These are phyloP conservation scores for Trichoderma brevicompactum DNA, from an alignment of 2,329 filamentous ascomycete species.

Conservation along the genomic window DNA sequence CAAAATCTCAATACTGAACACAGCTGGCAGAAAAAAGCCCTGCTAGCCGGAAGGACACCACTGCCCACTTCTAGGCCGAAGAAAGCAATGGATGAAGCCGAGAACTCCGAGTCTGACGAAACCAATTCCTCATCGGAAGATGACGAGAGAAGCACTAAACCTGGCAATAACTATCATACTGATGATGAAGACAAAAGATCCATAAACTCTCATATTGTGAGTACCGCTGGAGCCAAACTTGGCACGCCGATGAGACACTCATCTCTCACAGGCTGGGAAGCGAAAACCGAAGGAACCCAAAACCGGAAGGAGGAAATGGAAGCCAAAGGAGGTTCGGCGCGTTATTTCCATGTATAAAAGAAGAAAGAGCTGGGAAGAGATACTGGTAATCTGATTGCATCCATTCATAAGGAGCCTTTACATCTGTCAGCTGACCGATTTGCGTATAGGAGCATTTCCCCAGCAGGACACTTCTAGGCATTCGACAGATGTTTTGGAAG, in stretches of 20 bases:
- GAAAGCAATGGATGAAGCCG: neutral
- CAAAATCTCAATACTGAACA: no score
- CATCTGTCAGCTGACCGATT: neutral
- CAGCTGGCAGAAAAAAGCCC: neutral
- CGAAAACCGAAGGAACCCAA: neutral
- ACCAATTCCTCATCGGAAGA: neutral
- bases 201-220: neutral
- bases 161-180: no score
- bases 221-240: neutral
- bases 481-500: neutral
- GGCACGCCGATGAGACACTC: neutral
- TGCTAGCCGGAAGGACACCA: neutral
- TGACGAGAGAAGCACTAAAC: neutral
- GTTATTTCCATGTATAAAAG: neutral
- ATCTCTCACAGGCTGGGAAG: neutral
- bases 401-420: neutral
- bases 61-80: neutral
- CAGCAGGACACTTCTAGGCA: neutral
- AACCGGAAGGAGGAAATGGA: neutral
- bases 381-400: neutral
- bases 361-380: neutral
- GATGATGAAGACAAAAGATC: neutral
- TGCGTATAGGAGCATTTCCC: neutral
- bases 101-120: neutral
- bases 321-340: neutral